phyloP scores from a whole-genome alignment of 176 grass and related monocot genomes.

The Triticum monococcum region DNA sequence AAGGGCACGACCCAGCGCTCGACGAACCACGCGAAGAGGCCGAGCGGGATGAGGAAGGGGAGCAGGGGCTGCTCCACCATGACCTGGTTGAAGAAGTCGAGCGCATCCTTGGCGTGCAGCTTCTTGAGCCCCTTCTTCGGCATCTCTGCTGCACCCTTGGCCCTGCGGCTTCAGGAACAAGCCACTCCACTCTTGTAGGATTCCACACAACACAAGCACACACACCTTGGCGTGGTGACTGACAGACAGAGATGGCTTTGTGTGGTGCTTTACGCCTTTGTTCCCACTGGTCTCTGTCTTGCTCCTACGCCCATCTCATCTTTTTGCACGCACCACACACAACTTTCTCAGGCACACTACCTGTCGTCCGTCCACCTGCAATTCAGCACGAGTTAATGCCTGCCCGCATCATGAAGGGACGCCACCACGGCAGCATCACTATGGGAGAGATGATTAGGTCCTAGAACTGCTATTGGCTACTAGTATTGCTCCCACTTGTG shows the following conservation, averaged over 20 bases:
- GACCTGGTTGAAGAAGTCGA: slow-evolving; percentile 78
- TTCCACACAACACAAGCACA: not conserved
- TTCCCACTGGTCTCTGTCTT: slow-evolving; percentile 8
- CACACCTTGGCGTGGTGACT: not conserved
- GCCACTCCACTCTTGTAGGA: not conserved
- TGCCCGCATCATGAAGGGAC: slow-evolving; percentile 17
- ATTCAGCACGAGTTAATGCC: slow-evolving; percentile 36
- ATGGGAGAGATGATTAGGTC: slow-evolving; percentile 4
- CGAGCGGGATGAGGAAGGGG: slow-evolving; percentile 79
- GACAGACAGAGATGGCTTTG: not conserved
- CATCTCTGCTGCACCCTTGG: slow-evolving; percentile 32
- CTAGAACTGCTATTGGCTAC: not conserved
- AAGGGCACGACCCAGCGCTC: slow-evolving; percentile 97
- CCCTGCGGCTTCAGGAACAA: slow-evolving; percentile 19
- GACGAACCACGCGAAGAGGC: slow-evolving; percentile 77
- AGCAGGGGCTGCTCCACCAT: slow-evolving; percentile 83
- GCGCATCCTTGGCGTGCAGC: slow-evolving; percentile 60
- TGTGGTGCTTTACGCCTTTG: slow-evolving; percentile 37
- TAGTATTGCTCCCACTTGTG: not conserved
- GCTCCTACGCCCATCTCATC: slow-evolving; percentile 1
- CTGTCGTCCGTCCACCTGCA: slow-evolving; percentile 21
- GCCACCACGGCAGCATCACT: slow-evolving; percentile 1
- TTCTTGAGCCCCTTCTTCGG: slow-evolving; percentile 61
- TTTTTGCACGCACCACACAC: not conserved
- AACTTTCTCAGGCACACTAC: not conserved